phyloP scores from a whole-genome alignment of 371 early-diverging fungal genomes.

The Chytridium lagenaria region DNA sequence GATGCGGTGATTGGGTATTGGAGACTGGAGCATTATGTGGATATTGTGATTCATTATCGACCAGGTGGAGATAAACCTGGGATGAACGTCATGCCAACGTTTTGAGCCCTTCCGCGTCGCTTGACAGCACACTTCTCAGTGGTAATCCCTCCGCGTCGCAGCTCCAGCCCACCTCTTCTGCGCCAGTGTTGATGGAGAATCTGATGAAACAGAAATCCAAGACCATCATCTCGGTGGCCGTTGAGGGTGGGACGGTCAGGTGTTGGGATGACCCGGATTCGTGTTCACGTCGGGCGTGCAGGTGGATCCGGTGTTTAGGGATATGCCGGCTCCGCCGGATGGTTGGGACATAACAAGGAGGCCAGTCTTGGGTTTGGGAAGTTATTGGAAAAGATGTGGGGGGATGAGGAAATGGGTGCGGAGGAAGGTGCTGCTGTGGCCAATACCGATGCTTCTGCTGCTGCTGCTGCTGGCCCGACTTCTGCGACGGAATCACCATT shows the following conservation, averaged over 20 bases:
- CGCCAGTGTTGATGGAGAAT: too few relatives aligned
- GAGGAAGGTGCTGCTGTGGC: background rate
- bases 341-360: background rate
- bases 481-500: too few relatives aligned
- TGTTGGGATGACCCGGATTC: conserved; percentile 10
- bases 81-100: background rate
- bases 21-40: conserved; percentile 20
- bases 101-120: background rate
- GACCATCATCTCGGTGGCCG: background rate
- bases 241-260: background rate
- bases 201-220: background rate
- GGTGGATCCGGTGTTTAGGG: conserved; percentile 8
- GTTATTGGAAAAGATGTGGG: conserved; percentile 3
- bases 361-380: background rate
- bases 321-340: conserved; percentile 12
- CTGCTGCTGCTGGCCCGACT: too few relatives aligned
- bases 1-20: conserved; percentile 21
- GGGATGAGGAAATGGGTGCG: conserved; percentile 4
- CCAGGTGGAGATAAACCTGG: background rate
- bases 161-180: too few relatives aligned
- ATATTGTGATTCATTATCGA: conserved; percentile 12
- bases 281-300: background rate
- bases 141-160: too few relatives aligned
- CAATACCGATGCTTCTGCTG: background rate
- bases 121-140: background rate